A percentile compares a stretch with the other conserved stretches of the same genome.
These are phyloP conservation scores for Backusella macrospora DNA, from an alignment of 192 early-diverging fungal genomes.

Conservation along the genomic window DNA sequence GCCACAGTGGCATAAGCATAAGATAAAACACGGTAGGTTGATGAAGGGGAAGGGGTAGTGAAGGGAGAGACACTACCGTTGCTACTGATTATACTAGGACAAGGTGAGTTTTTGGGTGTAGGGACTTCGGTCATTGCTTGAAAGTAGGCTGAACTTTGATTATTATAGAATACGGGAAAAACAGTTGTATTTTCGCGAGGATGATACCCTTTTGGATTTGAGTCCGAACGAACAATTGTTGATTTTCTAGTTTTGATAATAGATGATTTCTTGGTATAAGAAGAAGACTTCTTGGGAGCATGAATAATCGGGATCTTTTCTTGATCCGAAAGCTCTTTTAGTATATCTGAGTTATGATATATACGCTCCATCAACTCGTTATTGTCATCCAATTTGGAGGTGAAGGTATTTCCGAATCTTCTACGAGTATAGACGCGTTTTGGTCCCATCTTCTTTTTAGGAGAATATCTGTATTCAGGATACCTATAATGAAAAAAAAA, in stretches of 20 bases:
- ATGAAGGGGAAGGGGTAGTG: not conserved
- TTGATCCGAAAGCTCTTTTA: too few species aligned
- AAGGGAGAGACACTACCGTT: not conserved
- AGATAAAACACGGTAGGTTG: not conserved
- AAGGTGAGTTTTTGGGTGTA: not conserved
- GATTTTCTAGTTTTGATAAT: too few species aligned
- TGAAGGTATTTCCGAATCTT: not conserved
- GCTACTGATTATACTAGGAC: not conserved
- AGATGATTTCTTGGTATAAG: too few species aligned
- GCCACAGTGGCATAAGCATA: not conserved
- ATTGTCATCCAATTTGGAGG: constrained; percentile 2
- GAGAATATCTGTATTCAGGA: constrained; percentile 30
- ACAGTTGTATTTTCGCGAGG: not conserved
- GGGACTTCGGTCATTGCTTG: not conserved
- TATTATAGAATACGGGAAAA: not conserved
- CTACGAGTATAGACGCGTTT: not conserved
- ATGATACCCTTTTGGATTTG: too few species aligned
- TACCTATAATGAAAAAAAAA: constrained; percentile 11
- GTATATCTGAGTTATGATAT: not conserved
- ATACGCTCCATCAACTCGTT: constrained; percentile 15
- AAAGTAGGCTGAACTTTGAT: not conserved
- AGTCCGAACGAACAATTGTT: too few species aligned
- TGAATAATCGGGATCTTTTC: too few species aligned
- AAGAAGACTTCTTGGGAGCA: too few species aligned
- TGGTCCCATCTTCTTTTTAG: not conserved